phyloP scores from a whole-genome alignment of 345 rosid genomes.

The Pugionium dolabratum region DNA sequence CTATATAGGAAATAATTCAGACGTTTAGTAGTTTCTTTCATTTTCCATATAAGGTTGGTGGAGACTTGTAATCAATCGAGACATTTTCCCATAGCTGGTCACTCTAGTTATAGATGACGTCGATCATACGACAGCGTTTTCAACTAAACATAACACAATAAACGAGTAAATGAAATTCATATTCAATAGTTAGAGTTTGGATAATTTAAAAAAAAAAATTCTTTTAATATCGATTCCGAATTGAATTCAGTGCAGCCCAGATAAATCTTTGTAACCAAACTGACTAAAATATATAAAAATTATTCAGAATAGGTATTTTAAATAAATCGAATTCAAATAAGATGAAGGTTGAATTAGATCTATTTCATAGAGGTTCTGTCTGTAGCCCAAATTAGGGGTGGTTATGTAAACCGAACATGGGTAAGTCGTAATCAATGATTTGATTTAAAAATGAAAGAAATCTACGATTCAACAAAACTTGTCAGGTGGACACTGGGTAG shows the following conservation, averaged over 20 bases:
- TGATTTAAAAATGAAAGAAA: background rate
- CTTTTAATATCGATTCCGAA: no score
- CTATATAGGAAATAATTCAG: background rate
- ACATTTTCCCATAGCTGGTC: slow-evolving; percentile 10
- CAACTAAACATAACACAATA: slow-evolving; percentile 3
- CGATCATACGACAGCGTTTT: background rate
- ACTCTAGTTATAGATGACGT: background rate
- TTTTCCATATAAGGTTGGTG: slow-evolving; percentile 20
- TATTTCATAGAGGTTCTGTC: background rate
- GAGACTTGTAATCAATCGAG: background rate
- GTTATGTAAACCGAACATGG: background rate
- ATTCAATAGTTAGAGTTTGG: no score
- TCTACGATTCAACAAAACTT: slow-evolving; percentile 34
- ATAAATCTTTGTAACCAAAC: no score
- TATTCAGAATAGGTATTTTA: no score
- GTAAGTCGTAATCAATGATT: no score
- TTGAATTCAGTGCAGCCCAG: no score
- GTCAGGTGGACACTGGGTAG: slow-evolving; percentile 42
- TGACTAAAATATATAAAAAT: no score
- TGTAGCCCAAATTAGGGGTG: background rate
- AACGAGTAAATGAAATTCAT: no score
- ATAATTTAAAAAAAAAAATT: no score
- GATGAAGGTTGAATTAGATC: background rate
- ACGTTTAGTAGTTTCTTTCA: slow-evolving; percentile 27
- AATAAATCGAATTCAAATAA: background rate